phyloP scores from a whole-genome alignment of 257 asterid genomes.

The Primulina eburnea region DNA sequence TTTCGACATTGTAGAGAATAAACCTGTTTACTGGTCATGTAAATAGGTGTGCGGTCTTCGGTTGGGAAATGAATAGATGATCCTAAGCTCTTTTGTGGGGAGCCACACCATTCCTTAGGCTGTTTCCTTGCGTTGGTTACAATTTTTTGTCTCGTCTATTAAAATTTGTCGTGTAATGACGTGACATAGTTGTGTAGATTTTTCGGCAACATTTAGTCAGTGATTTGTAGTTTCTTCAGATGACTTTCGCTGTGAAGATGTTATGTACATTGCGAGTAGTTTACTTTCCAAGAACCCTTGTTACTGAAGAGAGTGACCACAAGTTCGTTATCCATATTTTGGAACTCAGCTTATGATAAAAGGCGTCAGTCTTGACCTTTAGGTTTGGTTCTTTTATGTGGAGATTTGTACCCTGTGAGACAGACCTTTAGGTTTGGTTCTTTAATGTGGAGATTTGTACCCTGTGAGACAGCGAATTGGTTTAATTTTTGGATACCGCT shows the following conservation, averaged over 20 bases:
- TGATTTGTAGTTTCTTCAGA: conserved; percentile 20
- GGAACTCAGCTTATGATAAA: neutral
- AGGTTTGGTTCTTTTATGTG: neutral
- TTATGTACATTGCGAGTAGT: conserved; percentile 21
- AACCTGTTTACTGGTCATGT: conserved; percentile 23
- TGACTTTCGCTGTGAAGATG: conserved; percentile 10
- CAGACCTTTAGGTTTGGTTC: no score
- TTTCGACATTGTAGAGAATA: conserved; percentile 12
- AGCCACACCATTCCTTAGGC: conserved; percentile 11
- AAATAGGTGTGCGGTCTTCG: conserved; percentile 31
- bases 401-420: no score
- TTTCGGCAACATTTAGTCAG: conserved; percentile 23
- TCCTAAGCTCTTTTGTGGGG: conserved; percentile 23
- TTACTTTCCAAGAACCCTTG: conserved; percentile 4
- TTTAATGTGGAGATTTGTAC: neutral
- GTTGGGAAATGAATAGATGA: conserved; percentile 26
- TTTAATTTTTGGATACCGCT: no score
- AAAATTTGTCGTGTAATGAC: conserved; percentile 30
- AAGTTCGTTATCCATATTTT: neutral
- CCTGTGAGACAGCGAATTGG: no score
- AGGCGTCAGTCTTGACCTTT: no score
- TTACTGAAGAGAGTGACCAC: neutral
- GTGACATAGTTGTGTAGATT: conserved; percentile 25
- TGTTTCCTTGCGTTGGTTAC: conserved; percentile 20
- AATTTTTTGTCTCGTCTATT: conserved; percentile 19